A percentile compares a stretch with the other conserved stretches of the same genome.
Conservation (phyloP, 495 filamentous ascomycete species). For the Tuber aestivum region DNA sequence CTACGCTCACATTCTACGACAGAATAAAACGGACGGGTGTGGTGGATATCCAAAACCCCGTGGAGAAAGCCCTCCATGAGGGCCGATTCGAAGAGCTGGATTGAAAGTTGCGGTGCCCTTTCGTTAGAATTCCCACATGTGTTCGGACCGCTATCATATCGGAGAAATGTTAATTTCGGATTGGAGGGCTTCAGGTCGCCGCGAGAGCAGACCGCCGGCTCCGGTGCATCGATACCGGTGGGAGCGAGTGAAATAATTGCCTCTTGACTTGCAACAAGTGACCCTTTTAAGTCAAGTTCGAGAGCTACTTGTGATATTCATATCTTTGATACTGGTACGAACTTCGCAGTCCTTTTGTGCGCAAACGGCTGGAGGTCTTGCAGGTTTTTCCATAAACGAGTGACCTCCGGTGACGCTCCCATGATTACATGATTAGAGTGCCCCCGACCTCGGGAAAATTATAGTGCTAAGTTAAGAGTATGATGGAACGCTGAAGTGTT, state of each 20-base stretch:
- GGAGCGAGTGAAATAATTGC: neutral
- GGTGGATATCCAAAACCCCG: slow-evolving; percentile 77
- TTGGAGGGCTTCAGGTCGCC: neutral
- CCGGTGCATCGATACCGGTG: neutral
- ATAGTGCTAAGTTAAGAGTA: neutral
- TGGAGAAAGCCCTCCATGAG: slow-evolving; percentile 65
- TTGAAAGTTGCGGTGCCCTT: neutral
- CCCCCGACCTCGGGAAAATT: neutral
- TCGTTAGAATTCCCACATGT: neutral
- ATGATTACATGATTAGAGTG: neutral
- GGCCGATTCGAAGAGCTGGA: slow-evolving; percentile 72
- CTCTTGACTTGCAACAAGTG: neutral
- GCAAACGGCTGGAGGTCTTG: neutral
- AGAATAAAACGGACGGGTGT: slow-evolving; percentile 80
- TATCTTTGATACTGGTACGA: neutral
- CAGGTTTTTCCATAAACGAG: neutral
- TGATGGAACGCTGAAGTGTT: neutral
- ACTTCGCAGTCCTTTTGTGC: neutral
- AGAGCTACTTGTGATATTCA: neutral
- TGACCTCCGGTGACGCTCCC: neutral
- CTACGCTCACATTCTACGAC: slow-evolving; percentile 3
- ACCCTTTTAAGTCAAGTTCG: neutral
- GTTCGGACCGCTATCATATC: neutral
- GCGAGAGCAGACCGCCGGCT: neutral
- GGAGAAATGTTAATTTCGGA: neutral